Evolutionary conservation across 202 grass and related monocot species (phyloP).

Genomic region (Musa balbisiana): DNA sequence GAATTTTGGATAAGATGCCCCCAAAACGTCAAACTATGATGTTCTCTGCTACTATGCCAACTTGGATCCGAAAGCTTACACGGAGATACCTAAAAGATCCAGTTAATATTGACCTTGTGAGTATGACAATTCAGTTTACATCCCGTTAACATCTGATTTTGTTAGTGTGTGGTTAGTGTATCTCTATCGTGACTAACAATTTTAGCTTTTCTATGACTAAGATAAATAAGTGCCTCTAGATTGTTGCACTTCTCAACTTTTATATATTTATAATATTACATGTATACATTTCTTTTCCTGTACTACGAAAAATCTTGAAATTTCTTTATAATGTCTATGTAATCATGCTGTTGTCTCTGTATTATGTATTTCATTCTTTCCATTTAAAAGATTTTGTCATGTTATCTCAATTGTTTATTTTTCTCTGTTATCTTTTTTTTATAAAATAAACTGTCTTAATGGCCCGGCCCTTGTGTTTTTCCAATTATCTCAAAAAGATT

Average conservation of each 20-base stretch:
- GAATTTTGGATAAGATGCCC: slow-evolving; percentile 16
- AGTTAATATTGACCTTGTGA: slow-evolving; percentile 20
- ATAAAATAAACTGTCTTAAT: too few relatives aligned
- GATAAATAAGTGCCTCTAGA: background rate
- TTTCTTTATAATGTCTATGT: background rate
- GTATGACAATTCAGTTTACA: background rate
- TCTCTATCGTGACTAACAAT: background rate
- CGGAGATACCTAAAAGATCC: slow-evolving; percentile 14
- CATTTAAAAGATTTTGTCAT: too few relatives aligned
- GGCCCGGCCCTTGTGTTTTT: too few relatives aligned
- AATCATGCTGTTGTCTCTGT: background rate
- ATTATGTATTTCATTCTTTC: too few relatives aligned
- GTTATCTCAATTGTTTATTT: too few relatives aligned
- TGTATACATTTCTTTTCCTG: background rate
- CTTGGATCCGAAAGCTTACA: slow-evolving; percentile 18
- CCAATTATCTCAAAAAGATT: too few relatives aligned
- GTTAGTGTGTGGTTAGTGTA: background rate
- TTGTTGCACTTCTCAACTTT: background rate
- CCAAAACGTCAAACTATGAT: slow-evolving; percentile 20
- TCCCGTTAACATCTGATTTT: background rate
- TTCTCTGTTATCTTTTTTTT: too few relatives aligned
- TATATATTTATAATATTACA: background rate
- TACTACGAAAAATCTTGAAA: background rate
- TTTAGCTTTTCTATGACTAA: background rate
- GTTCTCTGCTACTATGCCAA: slow-evolving; percentile 24